Evolutionary conservation across 1,284 basidiomycete genomes (phyloP).

Genomic region (Fomitopsis pinicola): DNA sequence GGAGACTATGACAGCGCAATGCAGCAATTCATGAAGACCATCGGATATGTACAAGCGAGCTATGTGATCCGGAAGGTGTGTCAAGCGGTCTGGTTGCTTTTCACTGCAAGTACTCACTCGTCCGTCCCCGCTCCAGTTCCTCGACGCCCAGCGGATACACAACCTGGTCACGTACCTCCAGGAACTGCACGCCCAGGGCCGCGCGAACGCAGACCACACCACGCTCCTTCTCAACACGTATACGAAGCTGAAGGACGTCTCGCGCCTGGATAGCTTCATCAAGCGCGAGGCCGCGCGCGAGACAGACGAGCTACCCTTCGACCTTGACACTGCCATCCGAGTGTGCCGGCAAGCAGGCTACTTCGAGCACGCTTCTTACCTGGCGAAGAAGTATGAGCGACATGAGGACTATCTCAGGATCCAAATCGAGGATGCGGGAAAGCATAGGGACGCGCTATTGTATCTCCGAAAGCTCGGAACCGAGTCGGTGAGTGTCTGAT

Average conservation of each 20-base stretch:
- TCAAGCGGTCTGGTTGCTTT: background rate
- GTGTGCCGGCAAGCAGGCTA: conserved; percentile 97
- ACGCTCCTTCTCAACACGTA: conserved; percentile 95
- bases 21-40: conserved; percentile 88
- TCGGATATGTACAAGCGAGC: conserved; percentile 87
- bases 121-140: conserved; percentile 61
- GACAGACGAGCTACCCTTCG: conserved; percentile 80
- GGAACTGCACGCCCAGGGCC: conserved; percentile 84
- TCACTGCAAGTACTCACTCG: background rate
- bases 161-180: conserved; percentile 95
- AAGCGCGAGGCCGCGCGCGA: conserved; percentile 66
- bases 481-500: conserved; percentile 56
- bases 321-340: conserved; percentile 93
- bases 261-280: conserved; percentile 88
- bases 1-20: conserved; percentile 93
- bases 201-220: conserved; percentile 96
- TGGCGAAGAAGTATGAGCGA: conserved; percentile 87
- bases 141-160: conserved; percentile 94
- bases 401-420: conserved; percentile 95
- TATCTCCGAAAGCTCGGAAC: conserved; percentile 80
- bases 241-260: conserved; percentile 92
- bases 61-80: conserved; percentile 95
- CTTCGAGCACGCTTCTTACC: conserved; percentile 91
- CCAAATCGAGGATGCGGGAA: conserved; percentile 89
- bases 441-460: conserved; percentile 76